Percentiles rank a stretch among this genome's conserved stretches.
phyloP scores from a whole-genome alignment of 2,329 filamentous ascomycete species.

The Paracorniculantispora psalliotae region DNA sequence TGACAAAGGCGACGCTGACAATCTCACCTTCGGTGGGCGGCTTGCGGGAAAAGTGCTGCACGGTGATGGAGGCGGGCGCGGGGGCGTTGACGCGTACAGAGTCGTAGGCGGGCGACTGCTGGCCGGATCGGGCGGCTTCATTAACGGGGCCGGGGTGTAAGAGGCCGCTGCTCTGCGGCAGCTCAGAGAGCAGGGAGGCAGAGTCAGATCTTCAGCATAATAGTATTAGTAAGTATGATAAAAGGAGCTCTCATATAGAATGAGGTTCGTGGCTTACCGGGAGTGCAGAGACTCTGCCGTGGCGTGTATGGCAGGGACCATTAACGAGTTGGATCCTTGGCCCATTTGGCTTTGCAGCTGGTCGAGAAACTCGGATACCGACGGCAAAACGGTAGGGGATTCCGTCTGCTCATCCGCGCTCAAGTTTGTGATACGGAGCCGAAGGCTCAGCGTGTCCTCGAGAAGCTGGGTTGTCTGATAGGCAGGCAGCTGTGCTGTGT shows the following conservation, averaged over 20 bases:
- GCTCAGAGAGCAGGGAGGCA: background rate
- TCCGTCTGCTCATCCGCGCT: conserved; percentile 19
- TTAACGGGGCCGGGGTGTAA: background rate
- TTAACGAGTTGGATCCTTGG: conserved; percentile 12
- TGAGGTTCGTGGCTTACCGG: too few species aligned
- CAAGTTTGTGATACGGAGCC: conserved; percentile 15
- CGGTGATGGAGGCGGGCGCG: conserved; percentile 21
- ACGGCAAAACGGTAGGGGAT: conserved; percentile 17
- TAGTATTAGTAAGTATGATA: too few species aligned
- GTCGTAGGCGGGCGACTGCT: conserved; percentile 20
- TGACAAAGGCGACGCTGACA: conserved; percentile 17
- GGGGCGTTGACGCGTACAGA: conserved; percentile 23
- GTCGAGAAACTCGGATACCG: conserved; percentile 20
- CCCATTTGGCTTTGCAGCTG: conserved; percentile 23
- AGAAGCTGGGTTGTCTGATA: conserved; percentile 25
- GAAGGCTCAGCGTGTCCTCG: conserved; percentile 20
- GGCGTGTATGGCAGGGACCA: background rate
- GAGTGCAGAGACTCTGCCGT: background rate
- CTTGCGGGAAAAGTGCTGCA: conserved; percentile 19
- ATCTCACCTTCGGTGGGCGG: background rate
- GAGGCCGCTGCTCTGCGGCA: background rate
- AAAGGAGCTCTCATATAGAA: too few species aligned
- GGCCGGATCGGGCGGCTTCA: background rate
- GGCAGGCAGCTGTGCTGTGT: conserved; percentile 20
- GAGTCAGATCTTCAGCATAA: background rate